Evolutionary conservation across 805 yeast species (phyloP).

Genomic region (Teunomyces tritomae): DNA sequence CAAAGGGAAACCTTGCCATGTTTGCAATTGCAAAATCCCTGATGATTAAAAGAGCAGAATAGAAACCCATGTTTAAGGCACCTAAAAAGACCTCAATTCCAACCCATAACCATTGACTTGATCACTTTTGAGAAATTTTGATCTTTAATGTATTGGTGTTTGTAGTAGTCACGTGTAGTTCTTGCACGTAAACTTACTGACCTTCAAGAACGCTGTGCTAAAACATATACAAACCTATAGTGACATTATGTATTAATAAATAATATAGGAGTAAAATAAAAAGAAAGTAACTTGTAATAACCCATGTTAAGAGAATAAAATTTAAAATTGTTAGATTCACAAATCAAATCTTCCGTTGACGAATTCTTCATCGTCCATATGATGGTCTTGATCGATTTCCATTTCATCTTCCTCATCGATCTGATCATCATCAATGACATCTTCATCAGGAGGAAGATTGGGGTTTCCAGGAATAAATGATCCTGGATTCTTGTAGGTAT

Average conservation of each 20-base stretch:
- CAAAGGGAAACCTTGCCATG: background rate
- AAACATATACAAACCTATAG: background rate
- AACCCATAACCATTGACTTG: no score
- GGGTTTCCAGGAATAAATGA: constrained; percentile 80
- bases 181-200: no score
- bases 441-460: constrained; percentile 77
- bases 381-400: constrained; percentile 57
- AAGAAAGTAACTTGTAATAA: background rate
- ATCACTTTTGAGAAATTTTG: no score
- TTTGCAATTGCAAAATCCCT: no score
- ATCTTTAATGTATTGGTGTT: no score
- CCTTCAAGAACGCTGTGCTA: no score
- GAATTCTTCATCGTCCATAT: constrained; percentile 72
- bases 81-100: no score
- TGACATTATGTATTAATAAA: background rate
- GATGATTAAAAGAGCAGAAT: no score
- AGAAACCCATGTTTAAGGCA: no score
- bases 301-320: constrained; percentile 3
- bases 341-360: constrained; percentile 89
- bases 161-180: no score
- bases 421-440: constrained; percentile 70
- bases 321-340: constrained; percentile 22
- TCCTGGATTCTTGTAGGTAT: constrained; percentile 49
- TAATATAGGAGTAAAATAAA: background rate
- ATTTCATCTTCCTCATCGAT: constrained; percentile 46